Percentiles rank a stretch among this genome's conserved stretches.
phyloP scores from a whole-genome alignment of 2,329 filamentous ascomycete species.

The Exophiala mesophila region DNA sequence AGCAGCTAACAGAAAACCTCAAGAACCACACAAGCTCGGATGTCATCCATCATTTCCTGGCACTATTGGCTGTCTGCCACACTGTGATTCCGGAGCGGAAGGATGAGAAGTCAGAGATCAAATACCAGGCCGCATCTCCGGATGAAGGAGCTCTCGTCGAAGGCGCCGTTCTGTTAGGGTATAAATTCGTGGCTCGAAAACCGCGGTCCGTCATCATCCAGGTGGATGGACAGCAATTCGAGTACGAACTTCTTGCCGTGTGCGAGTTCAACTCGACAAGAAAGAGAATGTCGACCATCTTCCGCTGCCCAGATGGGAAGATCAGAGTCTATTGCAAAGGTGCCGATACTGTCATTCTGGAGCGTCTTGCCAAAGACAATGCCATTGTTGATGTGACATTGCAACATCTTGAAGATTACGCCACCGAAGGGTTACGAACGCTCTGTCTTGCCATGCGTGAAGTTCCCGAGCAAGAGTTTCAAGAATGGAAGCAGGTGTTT shows the following conservation, averaged over 20 bases:
- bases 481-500: constrained; percentile 80
- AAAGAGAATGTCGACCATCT: constrained; percentile 97
- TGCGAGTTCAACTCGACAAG: constrained; percentile 98
- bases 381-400: constrained; percentile 84
- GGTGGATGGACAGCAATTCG: constrained; percentile 63
- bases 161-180: constrained; percentile 78
- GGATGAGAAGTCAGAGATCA: constrained; percentile 78
- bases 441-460: constrained; percentile 94
- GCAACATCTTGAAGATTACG: constrained; percentile 96
- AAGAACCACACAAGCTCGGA: constrained; percentile 53
- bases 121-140: constrained; percentile 95
- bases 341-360: constrained; percentile 94
- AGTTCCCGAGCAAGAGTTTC: constrained; percentile 80
- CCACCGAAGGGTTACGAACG: constrained; percentile 89
- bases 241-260: constrained; percentile 92
- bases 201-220: constrained; percentile 82
- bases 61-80: constrained; percentile 83
- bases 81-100: constrained; percentile 92
- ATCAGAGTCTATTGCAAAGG: constrained; percentile 93
- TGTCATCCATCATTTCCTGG: constrained; percentile 78
- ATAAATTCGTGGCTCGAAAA: constrained; percentile 85
- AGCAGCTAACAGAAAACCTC: constrained; percentile 66
- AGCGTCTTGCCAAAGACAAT: constrained; percentile 78
- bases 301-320: constrained; percentile 92
- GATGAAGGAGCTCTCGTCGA: constrained; percentile 97